Evolutionary conservation across 495 filamentous ascomycete genomes (phyloP).

Genomic region (Ascodesmis nigricans): DNA sequence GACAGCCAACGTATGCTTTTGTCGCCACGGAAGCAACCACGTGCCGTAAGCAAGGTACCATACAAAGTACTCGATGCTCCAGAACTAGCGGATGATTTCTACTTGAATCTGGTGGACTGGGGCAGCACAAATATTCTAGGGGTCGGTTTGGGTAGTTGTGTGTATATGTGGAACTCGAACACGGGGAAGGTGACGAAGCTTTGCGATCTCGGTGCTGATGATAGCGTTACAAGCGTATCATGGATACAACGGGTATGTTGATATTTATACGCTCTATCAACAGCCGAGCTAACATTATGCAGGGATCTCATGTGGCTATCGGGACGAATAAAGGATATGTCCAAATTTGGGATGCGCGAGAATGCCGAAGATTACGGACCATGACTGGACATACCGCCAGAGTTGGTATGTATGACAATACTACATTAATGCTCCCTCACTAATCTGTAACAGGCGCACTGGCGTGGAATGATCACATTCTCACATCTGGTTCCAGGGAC

Average conservation of each 20-base stretch:
- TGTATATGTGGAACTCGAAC: conserved; percentile 97
- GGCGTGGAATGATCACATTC: conserved; percentile 94
- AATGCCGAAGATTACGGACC: conserved; percentile 60
- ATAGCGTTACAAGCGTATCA: conserved; percentile 84
- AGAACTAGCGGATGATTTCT: conserved; percentile 91
- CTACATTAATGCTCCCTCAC: neutral
- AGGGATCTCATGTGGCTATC: conserved; percentile 85
- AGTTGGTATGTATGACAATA: conserved; percentile 45
- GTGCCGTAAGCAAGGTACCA: conserved; percentile 82
- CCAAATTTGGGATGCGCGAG: conserved; percentile 91
- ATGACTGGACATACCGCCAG: conserved; percentile 91
- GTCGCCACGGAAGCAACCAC: conserved; percentile 64
- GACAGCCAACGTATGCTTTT: conserved; percentile 79
- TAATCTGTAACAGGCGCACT: conserved; percentile 32
- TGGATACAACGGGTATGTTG: conserved; percentile 72
- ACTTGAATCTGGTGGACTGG: conserved; percentile 93
- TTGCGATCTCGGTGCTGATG: conserved; percentile 65
- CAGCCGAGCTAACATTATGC: conserved; percentile 5
- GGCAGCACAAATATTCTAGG: conserved; percentile 85
- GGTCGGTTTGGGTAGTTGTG: conserved; percentile 73
- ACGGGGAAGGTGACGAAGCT: conserved; percentile 73
- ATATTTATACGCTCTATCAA: neutral
- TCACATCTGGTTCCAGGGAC: conserved; percentile 87
- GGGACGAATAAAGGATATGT: conserved; percentile 84
- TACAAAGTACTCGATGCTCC: conserved; percentile 96